phyloP scores from a whole-genome alignment of 257 asterid species.

The Agastache rugosa region DNA sequence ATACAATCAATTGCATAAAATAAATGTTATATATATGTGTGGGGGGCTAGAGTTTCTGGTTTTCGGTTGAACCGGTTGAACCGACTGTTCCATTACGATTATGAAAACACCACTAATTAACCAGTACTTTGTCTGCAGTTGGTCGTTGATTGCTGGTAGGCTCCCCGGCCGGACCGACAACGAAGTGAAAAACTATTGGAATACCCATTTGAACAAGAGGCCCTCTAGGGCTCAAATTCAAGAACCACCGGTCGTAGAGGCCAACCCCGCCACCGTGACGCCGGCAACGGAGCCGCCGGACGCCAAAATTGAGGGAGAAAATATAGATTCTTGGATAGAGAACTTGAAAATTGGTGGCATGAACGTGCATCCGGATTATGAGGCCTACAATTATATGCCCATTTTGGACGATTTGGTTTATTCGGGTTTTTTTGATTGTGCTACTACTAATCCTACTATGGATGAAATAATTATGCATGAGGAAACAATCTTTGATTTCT shows the following conservation, averaged over 20 bases:
- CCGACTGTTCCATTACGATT: not conserved
- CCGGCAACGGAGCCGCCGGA: not conserved
- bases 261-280: not conserved
- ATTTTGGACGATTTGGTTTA: constrained; percentile 39
- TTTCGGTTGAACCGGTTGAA: not conserved
- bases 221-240: constrained; percentile 32
- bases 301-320: not conserved
- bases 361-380: constrained; percentile 24
- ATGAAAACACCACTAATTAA: no score
- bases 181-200: constrained; percentile 68
- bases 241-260: not conserved
- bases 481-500: constrained; percentile 19
- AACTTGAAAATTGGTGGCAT: constrained; percentile 19
- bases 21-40: not conserved
- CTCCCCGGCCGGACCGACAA: constrained; percentile 72
- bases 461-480: constrained; percentile 7
- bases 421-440: not conserved
- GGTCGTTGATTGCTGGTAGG: constrained; percentile 69
- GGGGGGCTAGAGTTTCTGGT: not conserved
- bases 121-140: constrained; percentile 30
- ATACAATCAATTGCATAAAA: not conserved
- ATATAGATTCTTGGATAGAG: constrained; percentile 34
- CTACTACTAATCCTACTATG: not conserved
- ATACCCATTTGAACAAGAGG: constrained; percentile 68
- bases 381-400: constrained; percentile 45